Conservation (phyloP, 1,284 basidiomycete species). For the Cronartium quercuum region DNA sequence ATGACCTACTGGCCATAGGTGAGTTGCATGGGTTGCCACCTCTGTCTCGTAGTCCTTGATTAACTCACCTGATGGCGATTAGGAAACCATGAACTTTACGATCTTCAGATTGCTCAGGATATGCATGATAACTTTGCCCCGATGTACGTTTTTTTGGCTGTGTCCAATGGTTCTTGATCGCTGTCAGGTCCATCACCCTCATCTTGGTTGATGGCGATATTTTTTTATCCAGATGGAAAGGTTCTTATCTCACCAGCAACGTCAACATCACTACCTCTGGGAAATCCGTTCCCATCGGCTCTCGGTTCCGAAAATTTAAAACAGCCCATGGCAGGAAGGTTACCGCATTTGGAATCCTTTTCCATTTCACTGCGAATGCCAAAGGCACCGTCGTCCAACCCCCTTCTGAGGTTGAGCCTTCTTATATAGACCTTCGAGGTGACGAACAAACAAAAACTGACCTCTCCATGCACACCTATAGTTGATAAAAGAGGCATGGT, state of each 20-base stretch:
- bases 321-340: constrained; percentile 65
- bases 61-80: constrained; percentile 37
- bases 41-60: neutral
- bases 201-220: no score
- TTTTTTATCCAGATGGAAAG: constrained; percentile 52
- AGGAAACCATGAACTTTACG: constrained; percentile 48
- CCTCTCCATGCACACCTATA: neutral
- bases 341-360: constrained; percentile 74
- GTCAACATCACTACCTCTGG: constrained; percentile 69
- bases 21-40: constrained; percentile 57
- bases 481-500: constrained; percentile 53
- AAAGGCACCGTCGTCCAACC: constrained; percentile 56
- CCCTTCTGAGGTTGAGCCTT: constrained; percentile 59
- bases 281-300: constrained; percentile 50
- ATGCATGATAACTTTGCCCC: constrained; percentile 41
- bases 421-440: constrained; percentile 49
- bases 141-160: constrained; percentile 39
- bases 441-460: constrained; percentile 41
- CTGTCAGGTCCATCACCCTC: no score
- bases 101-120: constrained; percentile 38
- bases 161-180: constrained; percentile 18
- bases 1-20: constrained; percentile 76
- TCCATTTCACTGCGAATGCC: constrained; percentile 62
- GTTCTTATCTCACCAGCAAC: constrained; percentile 74
- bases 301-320: constrained; percentile 63